Base-by-base conservation (phyloP, 805 yeast genomes). In the Clavispora asparagi region DNA sequence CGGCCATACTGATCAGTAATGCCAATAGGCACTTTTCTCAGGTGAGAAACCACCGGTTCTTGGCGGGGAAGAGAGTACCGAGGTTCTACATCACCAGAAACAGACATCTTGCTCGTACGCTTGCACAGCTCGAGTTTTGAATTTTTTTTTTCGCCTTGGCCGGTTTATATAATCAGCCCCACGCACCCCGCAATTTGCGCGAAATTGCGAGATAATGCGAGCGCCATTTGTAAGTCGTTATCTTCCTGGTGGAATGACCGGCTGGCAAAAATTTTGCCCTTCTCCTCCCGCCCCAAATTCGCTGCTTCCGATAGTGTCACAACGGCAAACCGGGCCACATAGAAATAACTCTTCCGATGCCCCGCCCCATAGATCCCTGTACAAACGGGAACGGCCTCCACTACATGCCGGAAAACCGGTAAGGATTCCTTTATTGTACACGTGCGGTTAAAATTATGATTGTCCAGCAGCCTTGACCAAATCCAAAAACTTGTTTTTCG, bases 401-500 rank as follows among this genome's bases (percentile, higher is more conserved):
- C 32, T 30, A 30, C 32, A 30, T 30, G 32, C 32, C 32, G 14
- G 32, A 30, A 30, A 11, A 11, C 32, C 32, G 32, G 32, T 30
- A 30, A n/a, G 14, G 8, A 9, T 30, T 30, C 32, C 32, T 30
- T 6, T 30, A 12, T 12, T 30, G 32, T 30, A 11, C 14, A 30
- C 14, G 32, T 3, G 32, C 14, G 14, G n/a, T 9, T 19, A 19
- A 9, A 12, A 6, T 25, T 23, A 37, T n/a, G 39, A 45, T 40
- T 78, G 76, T 44, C 86, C 91, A 2, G 90, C 90, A 38, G 85
- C 85, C 63, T 83, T 85, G 32, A 91, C 94, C 64, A 91, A 73
- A 65, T 90, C 96, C 65, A 91, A 76, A 60, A 91, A 91, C 62
- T 82, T 87, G 61, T 90, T 96, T 63, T 91, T 92, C 6, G 96